phyloP scores from a whole-genome alignment of 495 filamentous ascomycete genomes.

The Tuber indicum region DNA sequence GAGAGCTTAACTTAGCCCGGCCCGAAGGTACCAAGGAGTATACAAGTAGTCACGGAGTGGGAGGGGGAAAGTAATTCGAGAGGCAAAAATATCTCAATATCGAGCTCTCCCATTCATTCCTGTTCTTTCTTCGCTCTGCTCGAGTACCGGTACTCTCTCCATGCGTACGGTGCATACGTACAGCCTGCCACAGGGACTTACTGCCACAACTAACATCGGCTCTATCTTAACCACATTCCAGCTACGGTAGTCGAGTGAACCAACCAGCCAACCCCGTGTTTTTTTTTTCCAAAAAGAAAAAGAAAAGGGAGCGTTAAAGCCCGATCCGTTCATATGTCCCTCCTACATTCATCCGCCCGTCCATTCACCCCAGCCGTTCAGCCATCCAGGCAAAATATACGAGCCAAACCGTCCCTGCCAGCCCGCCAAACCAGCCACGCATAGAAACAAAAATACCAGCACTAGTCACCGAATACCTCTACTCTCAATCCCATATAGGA shows the following conservation, averaged over 20 bases:
- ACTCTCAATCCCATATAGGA: background rate
- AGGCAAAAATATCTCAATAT: background rate
- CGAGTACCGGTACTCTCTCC: background rate
- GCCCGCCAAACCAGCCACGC: background rate
- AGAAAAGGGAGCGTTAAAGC: background rate
- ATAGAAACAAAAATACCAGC: background rate
- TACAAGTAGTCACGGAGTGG: background rate
- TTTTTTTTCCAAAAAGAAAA: background rate
- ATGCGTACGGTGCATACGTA: background rate
- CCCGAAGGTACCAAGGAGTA: background rate
- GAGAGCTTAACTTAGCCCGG: conserved; percentile 20
- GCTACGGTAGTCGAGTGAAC: background rate
- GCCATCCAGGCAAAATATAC: background rate
- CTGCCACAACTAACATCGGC: background rate
- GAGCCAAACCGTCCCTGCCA: background rate
- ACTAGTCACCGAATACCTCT: background rate
- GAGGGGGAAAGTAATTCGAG: background rate
- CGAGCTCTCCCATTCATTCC: background rate
- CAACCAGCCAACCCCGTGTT: background rate
- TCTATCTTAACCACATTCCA: background rate
- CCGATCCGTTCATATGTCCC: background rate
- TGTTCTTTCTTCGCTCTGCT: background rate
- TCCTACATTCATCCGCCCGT: background rate
- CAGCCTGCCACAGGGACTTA: background rate
- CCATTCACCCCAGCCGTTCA: background rate